phyloP scores from a whole-genome alignment of 2,329 filamentous ascomycete species.

The Exophiala mesophila region DNA sequence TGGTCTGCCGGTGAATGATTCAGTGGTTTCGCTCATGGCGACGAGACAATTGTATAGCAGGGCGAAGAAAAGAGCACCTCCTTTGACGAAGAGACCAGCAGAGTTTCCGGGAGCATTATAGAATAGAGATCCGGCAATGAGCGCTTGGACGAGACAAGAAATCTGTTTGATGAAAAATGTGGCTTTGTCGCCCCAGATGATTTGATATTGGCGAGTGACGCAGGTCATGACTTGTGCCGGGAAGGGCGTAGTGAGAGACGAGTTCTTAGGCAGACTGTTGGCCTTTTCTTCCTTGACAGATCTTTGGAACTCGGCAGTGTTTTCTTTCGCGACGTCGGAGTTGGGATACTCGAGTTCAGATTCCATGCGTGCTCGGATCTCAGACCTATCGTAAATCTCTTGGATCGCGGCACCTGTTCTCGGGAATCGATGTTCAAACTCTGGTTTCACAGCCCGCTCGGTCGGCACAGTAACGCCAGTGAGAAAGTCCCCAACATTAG shows the following conservation, averaged over 20 bases:
- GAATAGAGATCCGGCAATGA: slow-evolving; percentile 63
- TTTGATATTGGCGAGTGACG: slow-evolving; percentile 58
- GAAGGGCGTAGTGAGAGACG: slow-evolving; percentile 53
- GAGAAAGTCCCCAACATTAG: slow-evolving; percentile 62
- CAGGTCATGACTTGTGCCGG: slow-evolving; percentile 52
- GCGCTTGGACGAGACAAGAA: slow-evolving; percentile 53
- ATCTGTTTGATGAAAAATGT: slow-evolving; percentile 61
- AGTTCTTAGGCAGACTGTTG: slow-evolving; percentile 48
- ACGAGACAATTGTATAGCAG: slow-evolving; percentile 58
- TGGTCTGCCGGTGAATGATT: slow-evolving; percentile 57
- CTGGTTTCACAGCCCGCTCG: slow-evolving; percentile 41
- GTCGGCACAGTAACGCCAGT: slow-evolving; percentile 59
- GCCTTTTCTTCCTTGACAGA: slow-evolving; percentile 53
- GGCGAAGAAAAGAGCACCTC: slow-evolving; percentile 60
- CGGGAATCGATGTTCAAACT: slow-evolving; percentile 42
- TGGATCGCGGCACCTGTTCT: slow-evolving; percentile 43
- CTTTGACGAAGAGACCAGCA: slow-evolving; percentile 58
- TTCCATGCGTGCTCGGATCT: slow-evolving; percentile 48
- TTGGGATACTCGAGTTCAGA: slow-evolving; percentile 55
- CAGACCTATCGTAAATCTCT: slow-evolving; percentile 49
- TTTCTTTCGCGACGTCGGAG: slow-evolving; percentile 43
- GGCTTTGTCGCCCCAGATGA: slow-evolving; percentile 60
- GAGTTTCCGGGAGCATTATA: slow-evolving; percentile 58
- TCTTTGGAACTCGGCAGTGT: slow-evolving; percentile 52
- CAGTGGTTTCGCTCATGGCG: slow-evolving; percentile 62